A percentile compares a stretch with the other conserved stretches of the same genome.
Conservation (phyloP, 2,329 filamentous ascomycete genomes). For the Talaromyces verruculosus region DNA sequence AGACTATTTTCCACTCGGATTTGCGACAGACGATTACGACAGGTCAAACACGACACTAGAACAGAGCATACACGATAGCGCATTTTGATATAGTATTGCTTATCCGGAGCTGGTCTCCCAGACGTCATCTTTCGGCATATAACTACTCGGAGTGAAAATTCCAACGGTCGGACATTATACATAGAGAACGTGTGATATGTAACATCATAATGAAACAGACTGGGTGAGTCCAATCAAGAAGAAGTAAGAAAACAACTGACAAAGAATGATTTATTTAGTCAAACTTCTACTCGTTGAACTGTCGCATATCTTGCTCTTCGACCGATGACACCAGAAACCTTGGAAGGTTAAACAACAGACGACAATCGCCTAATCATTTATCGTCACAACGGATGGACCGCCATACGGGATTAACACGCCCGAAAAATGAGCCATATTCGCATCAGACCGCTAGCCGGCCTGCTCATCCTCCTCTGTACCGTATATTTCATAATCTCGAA, state of each 20-base stretch:
- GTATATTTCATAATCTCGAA: background rate
- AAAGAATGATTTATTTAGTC: background rate
- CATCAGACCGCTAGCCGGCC: conserved; percentile 7
- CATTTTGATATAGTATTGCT: background rate
- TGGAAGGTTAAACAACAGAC: background rate
- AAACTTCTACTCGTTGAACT: background rate
- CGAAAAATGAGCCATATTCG: conserved; percentile 11
- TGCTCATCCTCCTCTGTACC: conserved; percentile 1
- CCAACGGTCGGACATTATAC: background rate
- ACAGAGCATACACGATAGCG: background rate
- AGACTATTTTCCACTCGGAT: background rate
- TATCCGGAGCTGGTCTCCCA: background rate
- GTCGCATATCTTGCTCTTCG: background rate
- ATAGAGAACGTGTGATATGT: background rate
- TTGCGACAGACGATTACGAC: background rate
- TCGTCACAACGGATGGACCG: background rate
- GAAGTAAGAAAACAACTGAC: background rate
- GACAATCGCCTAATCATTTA: background rate
- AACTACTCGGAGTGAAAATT: background rate
- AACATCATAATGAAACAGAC: background rate
- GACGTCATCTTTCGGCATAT: background rate
- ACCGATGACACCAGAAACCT: background rate
- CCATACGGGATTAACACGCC: background rate
- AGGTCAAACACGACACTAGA: background rate
- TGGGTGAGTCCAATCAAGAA: background rate